Evolutionary conservation across 2,329 filamentous ascomycete genomes (phyloP).

Genomic region (Zarea fungicola): DNA sequence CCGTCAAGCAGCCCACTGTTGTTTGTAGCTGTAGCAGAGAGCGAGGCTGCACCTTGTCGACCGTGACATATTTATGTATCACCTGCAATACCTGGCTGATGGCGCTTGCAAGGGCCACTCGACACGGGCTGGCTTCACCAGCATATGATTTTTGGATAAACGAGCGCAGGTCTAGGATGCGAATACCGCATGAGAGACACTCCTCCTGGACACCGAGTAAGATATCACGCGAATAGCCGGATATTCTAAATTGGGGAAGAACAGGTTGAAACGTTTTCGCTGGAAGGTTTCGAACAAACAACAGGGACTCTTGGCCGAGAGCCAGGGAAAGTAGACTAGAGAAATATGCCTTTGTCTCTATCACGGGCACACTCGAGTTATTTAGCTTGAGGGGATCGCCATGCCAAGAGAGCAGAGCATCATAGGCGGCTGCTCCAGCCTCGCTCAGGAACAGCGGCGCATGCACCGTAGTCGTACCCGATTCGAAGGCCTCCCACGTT

Average conservation of each 20-base stretch:
- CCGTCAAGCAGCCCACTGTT: slow-evolving; percentile 40
- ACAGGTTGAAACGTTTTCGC: slow-evolving; percentile 47
- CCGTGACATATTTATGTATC: slow-evolving; percentile 44
- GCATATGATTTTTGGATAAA: slow-evolving; percentile 45
- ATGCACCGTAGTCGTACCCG: slow-evolving; percentile 28
- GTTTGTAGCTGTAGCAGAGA: slow-evolving; percentile 51
- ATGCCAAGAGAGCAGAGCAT: slow-evolving; percentile 49
- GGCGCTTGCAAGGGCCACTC: slow-evolving; percentile 48
- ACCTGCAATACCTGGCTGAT: slow-evolving; percentile 43
- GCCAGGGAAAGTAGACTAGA: slow-evolving; percentile 60
- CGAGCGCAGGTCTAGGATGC: slow-evolving; percentile 38
- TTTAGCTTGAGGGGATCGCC: slow-evolving; percentile 35
- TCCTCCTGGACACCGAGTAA: slow-evolving; percentile 41
- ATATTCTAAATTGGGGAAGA: slow-evolving; percentile 44
- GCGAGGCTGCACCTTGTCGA: slow-evolving; percentile 33
- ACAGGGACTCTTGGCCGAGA: slow-evolving; percentile 64
- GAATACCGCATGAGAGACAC: slow-evolving; percentile 44
- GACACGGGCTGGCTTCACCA: slow-evolving; percentile 38
- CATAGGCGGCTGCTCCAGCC: slow-evolving; percentile 59
- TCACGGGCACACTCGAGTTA: slow-evolving; percentile 35
- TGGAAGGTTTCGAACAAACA: slow-evolving; percentile 58
- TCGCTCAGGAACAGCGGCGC: slow-evolving; percentile 61
- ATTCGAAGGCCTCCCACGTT: slow-evolving; percentile 67
- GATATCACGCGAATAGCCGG: slow-evolving; percentile 49
- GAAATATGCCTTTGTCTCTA: slow-evolving; percentile 46